Conservation (phyloP, 768 basidiomycete genomes). For the Suillus lakei region DNA sequence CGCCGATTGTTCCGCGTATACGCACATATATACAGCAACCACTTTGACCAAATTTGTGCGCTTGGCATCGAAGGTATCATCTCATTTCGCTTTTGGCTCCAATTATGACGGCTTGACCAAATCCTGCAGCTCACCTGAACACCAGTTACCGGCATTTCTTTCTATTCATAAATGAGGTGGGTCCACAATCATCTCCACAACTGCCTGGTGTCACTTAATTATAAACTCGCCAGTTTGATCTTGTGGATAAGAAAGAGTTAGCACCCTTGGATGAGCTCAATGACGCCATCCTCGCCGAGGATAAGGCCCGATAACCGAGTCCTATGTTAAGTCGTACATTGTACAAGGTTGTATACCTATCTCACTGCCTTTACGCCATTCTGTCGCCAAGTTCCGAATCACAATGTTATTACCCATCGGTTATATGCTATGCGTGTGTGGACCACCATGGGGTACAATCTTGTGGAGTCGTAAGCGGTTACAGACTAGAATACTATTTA, state of each 20-base stretch:
- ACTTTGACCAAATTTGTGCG: constrained; percentile 98
- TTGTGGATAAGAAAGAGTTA: constrained; percentile 96
- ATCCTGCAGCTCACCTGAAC: constrained; percentile 84
- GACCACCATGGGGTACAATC: neutral
- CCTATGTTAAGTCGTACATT: neutral
- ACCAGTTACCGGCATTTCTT: constrained; percentile 99
- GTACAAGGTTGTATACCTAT: neutral
- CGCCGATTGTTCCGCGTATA: constrained; percentile 95
- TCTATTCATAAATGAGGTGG: constrained; percentile 93
- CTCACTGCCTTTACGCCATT: neutral
- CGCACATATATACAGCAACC: constrained; percentile 98
- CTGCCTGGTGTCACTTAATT: constrained; percentile 11
- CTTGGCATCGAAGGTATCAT: constrained; percentile 91
- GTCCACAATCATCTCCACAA: constrained; percentile 21
- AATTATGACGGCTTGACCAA: constrained; percentile 4
- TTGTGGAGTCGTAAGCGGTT: neutral
- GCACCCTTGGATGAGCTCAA: constrained; percentile 95
- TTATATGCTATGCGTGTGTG: constrained; percentile 10
- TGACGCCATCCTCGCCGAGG: constrained; percentile 79
- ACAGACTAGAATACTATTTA: neutral
- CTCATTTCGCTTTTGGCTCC: neutral
- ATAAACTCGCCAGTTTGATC: constrained; percentile 66
- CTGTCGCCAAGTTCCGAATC: neutral
- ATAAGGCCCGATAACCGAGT: constrained; percentile 39
- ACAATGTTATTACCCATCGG: neutral